Base-by-base conservation (phyloP, 192 early-diverging fungal genomes). In the Helicostylum pulchrum region DNA sequence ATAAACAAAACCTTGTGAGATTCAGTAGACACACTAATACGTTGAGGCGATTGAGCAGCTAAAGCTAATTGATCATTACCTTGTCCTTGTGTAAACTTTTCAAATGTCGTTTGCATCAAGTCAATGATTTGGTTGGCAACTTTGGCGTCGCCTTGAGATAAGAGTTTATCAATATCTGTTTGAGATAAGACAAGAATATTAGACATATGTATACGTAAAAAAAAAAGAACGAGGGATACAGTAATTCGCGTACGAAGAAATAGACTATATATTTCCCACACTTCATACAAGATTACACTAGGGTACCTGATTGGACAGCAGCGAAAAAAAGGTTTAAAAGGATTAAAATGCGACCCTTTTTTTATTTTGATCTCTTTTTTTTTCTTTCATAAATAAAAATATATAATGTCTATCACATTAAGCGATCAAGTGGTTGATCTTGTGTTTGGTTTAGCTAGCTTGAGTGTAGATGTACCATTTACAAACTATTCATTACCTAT, bases 1-100 rank as follows among this genome's bases (percentile, higher is more conserved):
- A 83, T 83, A 71, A 77, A 73, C 4, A 83, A 58, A 2, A 78
- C 75, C 10, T 64, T 36, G 57, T 80, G 78, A 14, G 26, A 47
- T 0, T 66, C 56, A 0, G 78, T 83, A 7, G 68, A 20, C 23
- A 83, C 53, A 1, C 68, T 70, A 4, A 62, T 68, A 42, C 81
- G 66, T 36, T 75, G 69, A 26, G 81, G 81, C 2, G 78, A 67
- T 55, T 83, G 81, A 9, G 72, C 77, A 23, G 61, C 34, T 15
- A 23, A 15, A 4, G 62, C 49, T 7, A 19, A 73, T 71, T 19
- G 67, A 30, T 32, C 45, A 54, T 46, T 8, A 12, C 26, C 10
- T 32, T 42, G 48, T 2, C 21, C 57, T 21, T 39, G n/a, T n/a
- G 46, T 70, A 23, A 64, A 70, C 5, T 57, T 46, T 19, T 45